Percentiles rank a stretch among this genome's conserved stretches.
These are phyloP conservation scores for Boletus reticuloceps DNA, from an alignment of 768 basidiomycete species.

Conservation along the genomic window DNA sequence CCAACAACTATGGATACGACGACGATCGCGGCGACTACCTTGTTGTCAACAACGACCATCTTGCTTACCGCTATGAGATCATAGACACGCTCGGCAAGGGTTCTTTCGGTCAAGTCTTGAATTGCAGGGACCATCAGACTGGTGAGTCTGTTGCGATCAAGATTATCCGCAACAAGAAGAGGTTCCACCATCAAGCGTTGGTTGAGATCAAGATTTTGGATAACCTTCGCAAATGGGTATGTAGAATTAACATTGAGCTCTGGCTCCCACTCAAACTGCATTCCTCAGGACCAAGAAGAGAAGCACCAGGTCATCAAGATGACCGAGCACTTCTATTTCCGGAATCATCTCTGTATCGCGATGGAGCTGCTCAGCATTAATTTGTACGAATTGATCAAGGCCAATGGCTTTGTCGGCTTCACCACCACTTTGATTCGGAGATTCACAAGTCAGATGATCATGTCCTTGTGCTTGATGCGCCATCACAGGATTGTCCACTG, in stretches of 20 bases:
- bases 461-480: conserved; percentile 89
- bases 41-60: conserved; percentile 86
- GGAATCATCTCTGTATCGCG: conserved; percentile 95
- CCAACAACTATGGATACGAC: conserved; percentile 94
- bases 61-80: conserved; percentile 96
- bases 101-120: conserved; percentile 95
- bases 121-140: conserved; percentile 93
- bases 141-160: conserved; percentile 98
- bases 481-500: conserved; percentile 98
- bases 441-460: conserved; percentile 94
- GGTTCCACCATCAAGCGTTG: conserved; percentile 96
- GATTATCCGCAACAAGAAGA: conserved; percentile 98
- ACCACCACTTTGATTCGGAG: conserved; percentile 92
- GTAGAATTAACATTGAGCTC: conserved; percentile 26
- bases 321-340: conserved; percentile 98
- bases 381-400: conserved; percentile 98
- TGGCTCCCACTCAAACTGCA: not conserved
- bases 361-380: conserved; percentile 99
- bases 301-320: conserved; percentile 97
- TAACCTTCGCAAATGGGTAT: conserved; percentile 94
- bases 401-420: conserved; percentile 98
- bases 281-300: conserved; percentile 87
- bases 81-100: conserved; percentile 94
- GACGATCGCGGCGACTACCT: conserved; percentile 98
- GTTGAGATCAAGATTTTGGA: conserved; percentile 99